These are phyloP conservation scores for Leptomonas seymouri DNA, from an alignment of 208 protist species.

Conservation along the genomic window DNA sequence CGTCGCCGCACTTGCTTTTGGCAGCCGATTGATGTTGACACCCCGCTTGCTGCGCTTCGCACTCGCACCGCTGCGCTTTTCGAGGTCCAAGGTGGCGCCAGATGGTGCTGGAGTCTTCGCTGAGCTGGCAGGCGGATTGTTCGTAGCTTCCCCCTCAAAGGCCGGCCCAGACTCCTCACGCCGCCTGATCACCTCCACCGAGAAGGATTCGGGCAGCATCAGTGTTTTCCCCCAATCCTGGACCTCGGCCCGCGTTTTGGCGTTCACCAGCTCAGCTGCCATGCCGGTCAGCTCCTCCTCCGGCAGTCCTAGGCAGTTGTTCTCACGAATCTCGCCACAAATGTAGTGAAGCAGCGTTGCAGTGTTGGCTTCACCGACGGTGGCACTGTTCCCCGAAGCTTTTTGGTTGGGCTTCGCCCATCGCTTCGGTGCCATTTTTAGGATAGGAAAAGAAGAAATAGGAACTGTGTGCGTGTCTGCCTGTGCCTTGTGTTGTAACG, in stretches of 20 bases:
- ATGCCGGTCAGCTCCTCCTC: conserved; percentile 79
- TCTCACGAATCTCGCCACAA: conserved; percentile 55
- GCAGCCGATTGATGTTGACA: conserved; percentile 33
- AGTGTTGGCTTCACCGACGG: conserved; percentile 10
- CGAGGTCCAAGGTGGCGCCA: conserved; percentile 7
- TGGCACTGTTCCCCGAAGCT: neutral
- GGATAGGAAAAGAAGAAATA: too few species aligned
- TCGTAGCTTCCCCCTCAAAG: conserved; percentile 56
- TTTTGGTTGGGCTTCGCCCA: conserved; percentile 42
- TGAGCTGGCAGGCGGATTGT: neutral
- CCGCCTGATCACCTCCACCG: conserved; percentile 66
- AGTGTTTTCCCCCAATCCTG: conserved; percentile 80
- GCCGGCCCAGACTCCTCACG: conserved; percentile 53
- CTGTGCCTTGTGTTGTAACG: too few species aligned
- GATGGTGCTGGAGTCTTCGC: neutral
- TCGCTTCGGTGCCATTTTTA: conserved; percentile 59
- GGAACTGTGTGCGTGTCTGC: too few species aligned
- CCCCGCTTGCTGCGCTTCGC: conserved; percentile 29
- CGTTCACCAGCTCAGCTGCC: conserved; percentile 52
- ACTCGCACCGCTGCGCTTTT: conserved; percentile 11
- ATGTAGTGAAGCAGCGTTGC: conserved; percentile 54
- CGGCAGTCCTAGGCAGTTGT: conserved; percentile 76
- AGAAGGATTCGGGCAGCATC: conserved; percentile 73
- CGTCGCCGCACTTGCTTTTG: conserved; percentile 14
- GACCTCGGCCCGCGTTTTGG: conserved; percentile 60